Evolutionary conservation across 2,329 filamentous ascomycete species (phyloP).

Genomic region (Talaromyces sp.): DNA sequence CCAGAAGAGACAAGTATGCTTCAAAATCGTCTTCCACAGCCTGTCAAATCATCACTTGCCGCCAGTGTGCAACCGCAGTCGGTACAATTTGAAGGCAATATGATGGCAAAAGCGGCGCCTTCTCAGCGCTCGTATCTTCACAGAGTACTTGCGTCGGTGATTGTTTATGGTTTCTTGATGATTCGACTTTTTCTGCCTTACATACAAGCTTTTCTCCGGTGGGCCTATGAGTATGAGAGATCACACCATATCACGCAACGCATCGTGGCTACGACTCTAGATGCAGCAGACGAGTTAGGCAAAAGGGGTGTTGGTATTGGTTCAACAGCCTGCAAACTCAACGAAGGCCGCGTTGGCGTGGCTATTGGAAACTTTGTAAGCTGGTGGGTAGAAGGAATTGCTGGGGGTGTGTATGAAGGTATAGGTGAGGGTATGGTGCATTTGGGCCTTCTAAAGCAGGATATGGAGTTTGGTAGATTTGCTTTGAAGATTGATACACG

Average conservation of each 20-base stretch:
- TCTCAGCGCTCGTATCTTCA: constrained; percentile 57
- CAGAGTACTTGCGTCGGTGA: constrained; percentile 57
- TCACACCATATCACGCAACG: constrained; percentile 67
- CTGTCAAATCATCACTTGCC: constrained; percentile 20
- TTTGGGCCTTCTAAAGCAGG: constrained; percentile 37
- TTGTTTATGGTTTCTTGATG: constrained; percentile 63
- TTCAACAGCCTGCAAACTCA: constrained; percentile 60
- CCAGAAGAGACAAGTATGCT: constrained; percentile 34
- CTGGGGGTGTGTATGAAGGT: constrained; percentile 69
- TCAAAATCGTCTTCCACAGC: constrained; percentile 29
- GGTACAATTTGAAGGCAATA: neutral
- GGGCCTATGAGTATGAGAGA: constrained; percentile 65
- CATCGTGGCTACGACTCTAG: constrained; percentile 55
- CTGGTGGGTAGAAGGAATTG: constrained; percentile 67
- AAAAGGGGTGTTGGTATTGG: constrained; percentile 56
- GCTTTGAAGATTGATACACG: constrained; percentile 9
- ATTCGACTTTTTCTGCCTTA: constrained; percentile 65
- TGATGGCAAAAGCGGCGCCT: neutral
- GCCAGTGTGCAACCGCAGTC: constrained; percentile 1
- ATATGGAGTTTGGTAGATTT: constrained; percentile 21
- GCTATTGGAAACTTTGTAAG: constrained; percentile 57
- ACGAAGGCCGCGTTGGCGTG: constrained; percentile 67
- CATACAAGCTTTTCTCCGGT: constrained; percentile 56
- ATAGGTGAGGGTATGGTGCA: constrained; percentile 57
- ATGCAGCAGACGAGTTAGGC: constrained; percentile 57